A percentile compares a stretch with the other conserved stretches of the same genome.
Evolutionary conservation across 495 filamentous ascomycete species (phyloP).

Genomic region (Penicillium parvum): DNA sequence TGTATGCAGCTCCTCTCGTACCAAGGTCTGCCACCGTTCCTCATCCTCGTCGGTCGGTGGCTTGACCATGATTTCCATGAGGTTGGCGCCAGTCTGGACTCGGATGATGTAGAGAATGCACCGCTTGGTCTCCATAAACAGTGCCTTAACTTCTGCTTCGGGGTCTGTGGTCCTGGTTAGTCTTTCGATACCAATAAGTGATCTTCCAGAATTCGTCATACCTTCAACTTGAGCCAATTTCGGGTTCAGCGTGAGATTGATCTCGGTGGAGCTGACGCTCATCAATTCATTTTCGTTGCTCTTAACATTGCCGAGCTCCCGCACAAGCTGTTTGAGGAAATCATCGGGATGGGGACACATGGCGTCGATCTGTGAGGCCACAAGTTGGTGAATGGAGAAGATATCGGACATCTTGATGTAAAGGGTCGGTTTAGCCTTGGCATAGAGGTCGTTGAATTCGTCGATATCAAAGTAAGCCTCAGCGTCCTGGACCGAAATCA

Average conservation of each 20-base stretch:
- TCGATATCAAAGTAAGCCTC: slow-evolving; percentile 96
- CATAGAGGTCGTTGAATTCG: slow-evolving; percentile 95
- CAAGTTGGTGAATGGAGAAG: slow-evolving; percentile 88
- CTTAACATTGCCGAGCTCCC: slow-evolving; percentile 91
- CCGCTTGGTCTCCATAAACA: slow-evolving; percentile 97
- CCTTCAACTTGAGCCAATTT: slow-evolving; percentile 84
- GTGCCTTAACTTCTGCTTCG: slow-evolving; percentile 80
- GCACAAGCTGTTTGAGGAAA: slow-evolving; percentile 82
- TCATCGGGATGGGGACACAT: slow-evolving; percentile 81
- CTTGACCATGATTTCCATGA: slow-evolving; percentile 93
- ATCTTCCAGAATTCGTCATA: slow-evolving; percentile 21
- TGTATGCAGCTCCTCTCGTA: slow-evolving; percentile 75
- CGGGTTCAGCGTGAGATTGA: slow-evolving; percentile 84
- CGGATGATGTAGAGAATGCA: slow-evolving; percentile 97
- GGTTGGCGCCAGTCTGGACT: slow-evolving; percentile 84
- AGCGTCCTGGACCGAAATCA: slow-evolving; percentile 79
- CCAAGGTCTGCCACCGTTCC: slow-evolving; percentile 74
- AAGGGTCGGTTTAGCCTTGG: slow-evolving; percentile 89
- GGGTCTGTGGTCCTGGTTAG: slow-evolving; percentile 54
- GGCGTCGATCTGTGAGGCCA: slow-evolving; percentile 69
- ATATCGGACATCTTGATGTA: slow-evolving; percentile 99
- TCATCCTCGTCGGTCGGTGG: slow-evolving; percentile 84
- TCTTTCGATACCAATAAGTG: background rate
- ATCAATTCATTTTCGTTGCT: slow-evolving; percentile 90
- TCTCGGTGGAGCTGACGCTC: slow-evolving; percentile 81